Evolutionary conservation across 2,329 filamentous ascomycete species (phyloP).

Genomic region (Raffaelea arxii): DNA sequence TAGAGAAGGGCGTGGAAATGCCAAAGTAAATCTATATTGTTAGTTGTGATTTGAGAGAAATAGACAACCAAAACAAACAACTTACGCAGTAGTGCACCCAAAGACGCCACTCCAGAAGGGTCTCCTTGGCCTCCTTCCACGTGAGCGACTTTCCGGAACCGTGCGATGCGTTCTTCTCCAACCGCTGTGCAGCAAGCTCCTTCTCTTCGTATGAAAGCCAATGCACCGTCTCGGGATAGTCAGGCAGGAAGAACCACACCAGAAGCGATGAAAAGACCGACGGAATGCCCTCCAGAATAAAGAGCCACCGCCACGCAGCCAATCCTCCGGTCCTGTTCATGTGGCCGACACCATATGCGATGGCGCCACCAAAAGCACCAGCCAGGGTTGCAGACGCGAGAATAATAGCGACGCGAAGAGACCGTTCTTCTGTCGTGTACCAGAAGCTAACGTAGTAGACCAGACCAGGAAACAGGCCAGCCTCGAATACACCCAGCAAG

Average conservation of each 20-base stretch:
- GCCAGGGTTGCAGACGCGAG: slow-evolving; percentile 60
- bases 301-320: slow-evolving; percentile 63
- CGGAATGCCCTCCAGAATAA: slow-evolving; percentile 38
- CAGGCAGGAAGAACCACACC: slow-evolving; percentile 53
- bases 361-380: slow-evolving; percentile 58
- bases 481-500: slow-evolving; percentile 54
- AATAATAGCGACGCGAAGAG: slow-evolving; percentile 61
- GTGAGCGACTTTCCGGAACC: slow-evolving; percentile 50
- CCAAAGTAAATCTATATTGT: slow-evolving; percentile 27
- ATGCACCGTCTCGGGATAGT: slow-evolving; percentile 54
- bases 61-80: slow-evolving; percentile 43
- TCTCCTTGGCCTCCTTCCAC: slow-evolving; percentile 59
- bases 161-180: slow-evolving; percentile 51
- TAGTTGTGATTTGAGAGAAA: not conserved
- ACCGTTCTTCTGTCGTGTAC: slow-evolving; percentile 62
- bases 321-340: slow-evolving; percentile 56
- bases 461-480: slow-evolving; percentile 29
- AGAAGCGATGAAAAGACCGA: slow-evolving; percentile 44
- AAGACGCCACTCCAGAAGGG: slow-evolving; percentile 54
- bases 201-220: slow-evolving; percentile 54
- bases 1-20: slow-evolving; percentile 45
- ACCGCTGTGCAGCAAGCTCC: slow-evolving; percentile 42
- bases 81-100: slow-evolving; percentile 58
- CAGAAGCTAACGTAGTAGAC: slow-evolving; percentile 61
- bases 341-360: slow-evolving; percentile 63